Evolutionary conservation across 2,329 filamentous ascomycete genomes (phyloP), one percentile per base, ranked within the genome.

Genomic region (Cytospora schulzeri): DNA sequence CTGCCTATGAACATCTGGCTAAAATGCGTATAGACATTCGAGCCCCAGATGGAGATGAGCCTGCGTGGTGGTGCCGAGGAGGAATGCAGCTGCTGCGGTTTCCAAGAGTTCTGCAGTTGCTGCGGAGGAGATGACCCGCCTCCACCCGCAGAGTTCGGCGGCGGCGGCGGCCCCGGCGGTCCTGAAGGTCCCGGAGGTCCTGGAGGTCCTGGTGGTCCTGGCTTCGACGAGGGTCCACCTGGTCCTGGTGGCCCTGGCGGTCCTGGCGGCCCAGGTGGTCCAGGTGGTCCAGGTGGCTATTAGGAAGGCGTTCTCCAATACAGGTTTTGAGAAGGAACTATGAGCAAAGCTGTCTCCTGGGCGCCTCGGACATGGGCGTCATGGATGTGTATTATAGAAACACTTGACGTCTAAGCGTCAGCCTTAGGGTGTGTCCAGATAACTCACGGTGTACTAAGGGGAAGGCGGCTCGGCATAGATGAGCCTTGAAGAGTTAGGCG

Each of bases 51-150:
- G 65, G 60, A 58, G 29, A 51, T 66, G 59, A 58, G 50, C 29
- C 28, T 66, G 22, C 62, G 62, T 31, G 61, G 65, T 22, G 65
- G 62, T 26, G 55, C 57, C n/a, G 65, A 63, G 38, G 65, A 64
- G 31, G 64, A 66, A 3, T 66, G 65, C 24, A 62, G 62, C 31
- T 66, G 57, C 54, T 58, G 62, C 14, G 62, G 62, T 5, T 66
- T 61, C 15, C 50, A 54, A 51, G 58, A 57, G 28, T 57, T 57
- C 1, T 66, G 65, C 24, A 24, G 62, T 28, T 61, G 59, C 35
- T 55, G 59, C 28, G 59, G 51, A 31, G 38, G 24, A 2, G 61
- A 66, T 5, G 59, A 61, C 41, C 41, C 56, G 22, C 41, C 33
- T 26, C 51, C 59, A 22, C 41, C 33, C 14, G 58, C 33, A 14